Base-by-base conservation (phyloP, 305 asterid genomes). In the Fraxinus nigra region DNA sequence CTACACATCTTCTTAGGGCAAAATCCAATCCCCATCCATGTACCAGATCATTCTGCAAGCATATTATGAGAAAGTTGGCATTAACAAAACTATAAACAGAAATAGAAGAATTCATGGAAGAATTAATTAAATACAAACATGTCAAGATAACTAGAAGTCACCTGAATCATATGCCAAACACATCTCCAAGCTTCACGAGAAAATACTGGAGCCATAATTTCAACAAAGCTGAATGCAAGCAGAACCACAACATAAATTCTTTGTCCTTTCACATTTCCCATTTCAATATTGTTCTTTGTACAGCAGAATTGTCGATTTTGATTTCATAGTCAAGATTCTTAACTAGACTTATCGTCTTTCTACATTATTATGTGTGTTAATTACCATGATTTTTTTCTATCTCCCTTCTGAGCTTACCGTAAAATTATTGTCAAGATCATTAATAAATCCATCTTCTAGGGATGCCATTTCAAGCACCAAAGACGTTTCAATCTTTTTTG, bases 21-120 rank as follows among this genome's bases (percentile, higher is more conserved):
- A 93, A 93, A 88, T 93, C 98, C 92, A 93, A 86, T 78, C 98
- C 98, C 98, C 98, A 93, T 87, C 98, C 98, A 67, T 93, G 98
- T 76, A 93, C 97, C 88, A 93, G 84, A 85, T 93, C 98, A 83
- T 93, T 93, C 98, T 93, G 92, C 86, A 86, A 74, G 81, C 74
- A 84, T 16, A 51, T 51, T 51, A 51, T 51, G 20, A 51, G 61
- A 16, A 51, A 51, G 20, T 16, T 51, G 22, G 61, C 8, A 51
- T 16, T 51, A 16, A 51, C 22, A 51, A 51, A 51, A 51, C 61
- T 51, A 51, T 51, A 51, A 51, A 3, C 7, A 51, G 61, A 51
- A 51, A 51, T 16, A 16, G 61, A 51, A 51, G 5, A 14, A 48
- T 48, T 14, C 20, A 48, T 48, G 20, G 20, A 48, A 48, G 7